Evolutionary conservation across 805 yeast species (phyloP).

Genomic region (Cyberlindnera mississippiensis): DNA sequence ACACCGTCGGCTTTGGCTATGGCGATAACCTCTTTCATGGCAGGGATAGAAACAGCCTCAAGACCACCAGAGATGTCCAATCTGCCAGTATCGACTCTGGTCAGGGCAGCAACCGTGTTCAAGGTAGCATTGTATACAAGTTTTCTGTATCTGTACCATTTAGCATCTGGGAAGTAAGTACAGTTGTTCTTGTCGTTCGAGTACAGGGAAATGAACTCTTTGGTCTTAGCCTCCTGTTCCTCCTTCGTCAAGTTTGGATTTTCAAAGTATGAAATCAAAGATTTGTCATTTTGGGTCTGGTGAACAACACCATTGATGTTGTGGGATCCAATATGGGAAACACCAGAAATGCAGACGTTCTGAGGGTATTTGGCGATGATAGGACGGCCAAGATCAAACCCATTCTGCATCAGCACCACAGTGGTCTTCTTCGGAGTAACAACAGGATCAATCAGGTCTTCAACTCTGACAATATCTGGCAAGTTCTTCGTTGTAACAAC

Average conservation of each 20-base stretch:
- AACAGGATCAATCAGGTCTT: constrained; percentile 46
- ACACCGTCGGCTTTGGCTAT: constrained; percentile 71
- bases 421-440: constrained; percentile 45
- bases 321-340: constrained; percentile 57
- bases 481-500: constrained; percentile 60
- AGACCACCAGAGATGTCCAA: constrained; percentile 41
- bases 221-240: constrained; percentile 31
- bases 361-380: constrained; percentile 47
- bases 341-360: constrained; percentile 52
- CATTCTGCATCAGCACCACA: constrained; percentile 57
- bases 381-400: constrained; percentile 57
- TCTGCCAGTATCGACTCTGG: constrained; percentile 58
- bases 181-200: constrained; percentile 40
- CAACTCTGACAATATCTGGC: constrained; percentile 55
- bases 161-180: constrained; percentile 40
- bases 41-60: constrained; percentile 44
- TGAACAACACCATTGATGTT: constrained; percentile 41
- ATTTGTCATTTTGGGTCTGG: constrained; percentile 43
- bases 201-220: constrained; percentile 45
- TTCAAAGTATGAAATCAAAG: constrained; percentile 46
- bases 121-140: constrained; percentile 65
- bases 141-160: constrained; percentile 58
- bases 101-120: constrained; percentile 60
- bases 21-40: constrained; percentile 61
- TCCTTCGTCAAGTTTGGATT: constrained; percentile 31